Evolutionary conservation across 2,329 filamentous ascomycete species (phyloP).

Genomic region (Trichoderma citrinoviride): DNA sequence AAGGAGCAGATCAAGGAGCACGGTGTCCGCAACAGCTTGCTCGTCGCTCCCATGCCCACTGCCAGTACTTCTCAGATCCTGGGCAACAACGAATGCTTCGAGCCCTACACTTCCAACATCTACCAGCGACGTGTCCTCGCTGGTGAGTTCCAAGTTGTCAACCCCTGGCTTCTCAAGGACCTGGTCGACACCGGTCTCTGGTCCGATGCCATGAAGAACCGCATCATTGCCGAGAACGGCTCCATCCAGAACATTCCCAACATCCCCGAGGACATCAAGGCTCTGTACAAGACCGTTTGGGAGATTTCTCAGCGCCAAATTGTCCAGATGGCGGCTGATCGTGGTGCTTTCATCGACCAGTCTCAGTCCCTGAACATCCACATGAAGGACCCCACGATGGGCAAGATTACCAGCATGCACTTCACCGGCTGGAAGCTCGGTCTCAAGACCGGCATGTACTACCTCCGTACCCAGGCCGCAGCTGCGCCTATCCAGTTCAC

Average conservation of each 20-base stretch:
- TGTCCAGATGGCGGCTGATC: conserved; percentile 96
- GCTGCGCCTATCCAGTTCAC: conserved; percentile 98
- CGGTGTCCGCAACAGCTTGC: conserved; percentile 90
- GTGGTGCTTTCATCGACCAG: conserved; percentile 98
- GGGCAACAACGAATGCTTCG: conserved; percentile 99
- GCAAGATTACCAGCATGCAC: conserved; percentile 99
- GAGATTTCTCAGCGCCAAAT: conserved; percentile 96
- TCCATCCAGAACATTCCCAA: conserved; percentile 97
- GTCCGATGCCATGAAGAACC: conserved; percentile 99
- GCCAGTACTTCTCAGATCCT: conserved; percentile 96
- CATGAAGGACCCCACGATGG: conserved; percentile 99
- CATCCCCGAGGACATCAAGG: conserved; percentile 93
- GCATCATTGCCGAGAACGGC: conserved; percentile 94
- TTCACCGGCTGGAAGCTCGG: conserved; percentile 99
- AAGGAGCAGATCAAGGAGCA: conserved; percentile 90
- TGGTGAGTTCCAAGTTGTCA: conserved; percentile 98
- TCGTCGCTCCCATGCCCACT: conserved; percentile 96
- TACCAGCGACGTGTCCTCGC: conserved; percentile 97
- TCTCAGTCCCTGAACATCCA: conserved; percentile 99
- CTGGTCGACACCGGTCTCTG: conserved; percentile 96
- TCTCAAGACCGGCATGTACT: conserved; percentile 99
- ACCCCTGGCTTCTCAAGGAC: conserved; percentile 97
- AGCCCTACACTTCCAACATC: conserved; percentile 99
- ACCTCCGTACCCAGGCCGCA: conserved; percentile 95
- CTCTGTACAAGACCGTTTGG: conserved; percentile 99